Conservation (phyloP, 345 rosid species). For the Firmiana major region DNA sequence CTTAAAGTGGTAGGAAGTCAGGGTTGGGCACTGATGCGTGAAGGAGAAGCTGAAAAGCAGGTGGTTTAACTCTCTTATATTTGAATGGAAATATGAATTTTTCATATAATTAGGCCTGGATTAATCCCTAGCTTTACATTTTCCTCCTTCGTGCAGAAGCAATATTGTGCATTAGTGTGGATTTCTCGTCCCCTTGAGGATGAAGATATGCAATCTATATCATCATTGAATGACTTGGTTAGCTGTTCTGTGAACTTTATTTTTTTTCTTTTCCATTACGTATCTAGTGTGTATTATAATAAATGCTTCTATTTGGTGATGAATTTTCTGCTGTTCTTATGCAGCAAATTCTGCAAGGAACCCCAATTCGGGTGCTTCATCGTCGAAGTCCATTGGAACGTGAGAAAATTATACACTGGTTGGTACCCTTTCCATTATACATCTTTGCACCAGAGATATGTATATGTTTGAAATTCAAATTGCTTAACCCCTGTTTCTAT, state of each 20-base stretch:
- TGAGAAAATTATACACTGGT: slow-evolving; percentile 80
- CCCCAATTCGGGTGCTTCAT: slow-evolving; percentile 93
- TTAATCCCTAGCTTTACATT: background rate
- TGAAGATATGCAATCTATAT: slow-evolving; percentile 46
- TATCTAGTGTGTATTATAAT: background rate
- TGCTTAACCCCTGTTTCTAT: background rate
- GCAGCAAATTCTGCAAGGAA: slow-evolving; percentile 77
- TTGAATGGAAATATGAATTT: background rate
- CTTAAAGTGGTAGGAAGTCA: slow-evolving; percentile 61
- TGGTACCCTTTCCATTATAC: slow-evolving; percentile 16
- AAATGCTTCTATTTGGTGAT: background rate
- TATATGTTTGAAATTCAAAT: slow-evolving; percentile 3
- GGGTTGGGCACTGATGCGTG: slow-evolving; percentile 89
- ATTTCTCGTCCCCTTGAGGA: slow-evolving; percentile 83
- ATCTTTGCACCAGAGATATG: background rate
- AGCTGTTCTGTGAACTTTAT: slow-evolving; percentile 15
- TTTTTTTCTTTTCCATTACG: background rate
- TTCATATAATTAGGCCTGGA: background rate
- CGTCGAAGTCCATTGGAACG: slow-evolving; percentile 95
- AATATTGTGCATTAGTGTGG: slow-evolving; percentile 94
- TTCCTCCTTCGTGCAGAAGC: slow-evolving; percentile 53
- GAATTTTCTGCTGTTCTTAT: slow-evolving; percentile 12
- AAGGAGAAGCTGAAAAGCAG: slow-evolving; percentile 98
- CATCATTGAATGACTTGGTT: slow-evolving; percentile 67
- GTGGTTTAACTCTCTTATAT: slow-evolving; percentile 25